A percentile compares a stretch with the other conserved stretches of the same genome.
These are phyloP conservation scores for Sonneratia caseolaris DNA, from an alignment of 345 rosid species.

Conservation along the genomic window DNA sequence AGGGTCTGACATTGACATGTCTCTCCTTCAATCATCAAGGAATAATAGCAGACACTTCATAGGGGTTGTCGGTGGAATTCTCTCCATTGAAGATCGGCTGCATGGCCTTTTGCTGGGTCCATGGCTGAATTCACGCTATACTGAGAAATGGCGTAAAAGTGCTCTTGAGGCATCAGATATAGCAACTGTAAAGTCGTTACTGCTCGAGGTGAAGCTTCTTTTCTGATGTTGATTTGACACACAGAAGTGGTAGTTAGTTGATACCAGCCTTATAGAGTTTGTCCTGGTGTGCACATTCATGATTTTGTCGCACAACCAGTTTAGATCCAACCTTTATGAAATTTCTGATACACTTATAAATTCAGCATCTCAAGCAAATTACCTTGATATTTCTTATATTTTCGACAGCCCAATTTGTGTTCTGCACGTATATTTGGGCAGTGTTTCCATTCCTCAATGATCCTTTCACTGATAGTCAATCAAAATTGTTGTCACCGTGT, in stretches of 20 bases:
- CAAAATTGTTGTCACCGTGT: not conserved
- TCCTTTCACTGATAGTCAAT: not conserved
- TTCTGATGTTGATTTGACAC: not conserved
- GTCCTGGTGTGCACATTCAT: not conserved
- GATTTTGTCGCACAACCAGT: not conserved
- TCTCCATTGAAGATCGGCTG: slow-evolving; percentile 62
- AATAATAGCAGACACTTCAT: slow-evolving; percentile 41
- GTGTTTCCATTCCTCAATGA: not conserved
- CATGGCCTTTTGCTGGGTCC: slow-evolving; percentile 85
- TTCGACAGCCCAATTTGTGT: not conserved
- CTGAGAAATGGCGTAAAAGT: slow-evolving; percentile 53
- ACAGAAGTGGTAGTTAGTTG: not conserved
- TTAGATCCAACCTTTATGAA: not conserved
- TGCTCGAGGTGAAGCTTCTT: slow-evolving; percentile 48
- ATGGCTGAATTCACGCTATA: slow-evolving; percentile 67
- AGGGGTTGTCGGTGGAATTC: slow-evolving; percentile 41
- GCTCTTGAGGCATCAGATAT: slow-evolving; percentile 45
- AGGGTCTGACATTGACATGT: slow-evolving; percentile 32
- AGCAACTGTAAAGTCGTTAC: slow-evolving; percentile 39
- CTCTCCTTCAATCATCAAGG: slow-evolving; percentile 24
- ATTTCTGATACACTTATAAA: not conserved
- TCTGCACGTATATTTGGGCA: not conserved
- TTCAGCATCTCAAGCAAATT: not conserved
- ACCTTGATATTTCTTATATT: not conserved
- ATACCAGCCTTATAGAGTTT: not conserved